A percentile compares a stretch with the other conserved stretches of the same genome.
These are phyloP conservation scores for Penicillium sp. DNA, from an alignment of 2,329 filamentous ascomycete genomes.

Conservation along the genomic window DNA sequence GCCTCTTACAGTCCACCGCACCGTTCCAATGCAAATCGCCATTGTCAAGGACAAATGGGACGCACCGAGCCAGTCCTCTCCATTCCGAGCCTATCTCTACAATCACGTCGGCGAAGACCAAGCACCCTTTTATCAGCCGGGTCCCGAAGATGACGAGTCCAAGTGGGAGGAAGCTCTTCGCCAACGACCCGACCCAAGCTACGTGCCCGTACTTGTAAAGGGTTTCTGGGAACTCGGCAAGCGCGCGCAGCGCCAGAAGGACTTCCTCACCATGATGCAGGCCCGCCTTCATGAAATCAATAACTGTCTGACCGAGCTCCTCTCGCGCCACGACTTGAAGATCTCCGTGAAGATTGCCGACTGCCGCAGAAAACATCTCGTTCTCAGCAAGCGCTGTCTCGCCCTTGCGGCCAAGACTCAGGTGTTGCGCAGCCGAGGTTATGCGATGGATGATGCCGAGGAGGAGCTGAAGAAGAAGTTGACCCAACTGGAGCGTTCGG, in stretches of 20 bases:
- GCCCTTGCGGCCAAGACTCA: slow-evolving; percentile 61
- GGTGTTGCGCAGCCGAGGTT: slow-evolving; percentile 58
- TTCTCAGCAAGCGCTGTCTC: slow-evolving; percentile 56
- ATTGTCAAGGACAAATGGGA: slow-evolving; percentile 61
- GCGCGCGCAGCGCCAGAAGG: slow-evolving; percentile 54
- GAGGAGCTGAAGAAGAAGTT: slow-evolving; percentile 60
- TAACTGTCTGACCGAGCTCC: slow-evolving; percentile 53
- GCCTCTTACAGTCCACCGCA: slow-evolving; percentile 50
- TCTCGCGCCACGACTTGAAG: slow-evolving; percentile 57
- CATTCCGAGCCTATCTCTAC: slow-evolving; percentile 60
- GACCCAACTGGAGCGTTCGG: slow-evolving; percentile 52
- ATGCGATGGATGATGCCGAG: slow-evolving; percentile 60
- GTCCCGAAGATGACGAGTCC: slow-evolving; percentile 53
- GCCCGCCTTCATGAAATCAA: slow-evolving; percentile 61
- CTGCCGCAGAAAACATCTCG: slow-evolving; percentile 55
- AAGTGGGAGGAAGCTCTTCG: slow-evolving; percentile 62
- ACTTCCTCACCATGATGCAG: slow-evolving; percentile 54
- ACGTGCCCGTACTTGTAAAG: slow-evolving; percentile 56
- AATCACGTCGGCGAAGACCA: slow-evolving; percentile 56
- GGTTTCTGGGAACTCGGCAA: slow-evolving; percentile 57
- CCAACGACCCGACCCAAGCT: slow-evolving; percentile 53
- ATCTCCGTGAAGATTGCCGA: slow-evolving; percentile 56
- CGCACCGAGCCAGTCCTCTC: slow-evolving; percentile 47
- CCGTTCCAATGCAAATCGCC: slow-evolving; percentile 56
- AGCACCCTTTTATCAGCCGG: slow-evolving; percentile 58